These are phyloP conservation scores for Neospora caninum DNA, from an alignment of 169 alveolate genomes.

Conservation along the genomic window DNA sequence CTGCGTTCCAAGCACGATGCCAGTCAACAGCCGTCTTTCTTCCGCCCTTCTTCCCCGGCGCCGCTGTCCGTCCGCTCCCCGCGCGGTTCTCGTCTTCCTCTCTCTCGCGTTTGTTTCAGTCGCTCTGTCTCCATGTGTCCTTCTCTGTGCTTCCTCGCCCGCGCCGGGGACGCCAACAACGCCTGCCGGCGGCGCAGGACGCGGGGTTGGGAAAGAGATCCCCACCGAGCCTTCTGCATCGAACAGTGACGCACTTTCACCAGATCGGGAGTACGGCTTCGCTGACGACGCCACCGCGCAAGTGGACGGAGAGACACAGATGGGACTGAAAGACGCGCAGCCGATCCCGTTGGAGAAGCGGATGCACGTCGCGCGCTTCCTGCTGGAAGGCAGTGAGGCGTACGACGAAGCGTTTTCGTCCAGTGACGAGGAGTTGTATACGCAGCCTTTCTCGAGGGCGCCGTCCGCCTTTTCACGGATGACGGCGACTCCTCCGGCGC, in stretches of 20 bases:
- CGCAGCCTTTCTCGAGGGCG: neutral
- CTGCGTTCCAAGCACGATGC: neutral
- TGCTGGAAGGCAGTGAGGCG: neutral
- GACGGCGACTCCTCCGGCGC: neutral
- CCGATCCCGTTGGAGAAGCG: neutral
- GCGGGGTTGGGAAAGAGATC: too few relatives aligned
- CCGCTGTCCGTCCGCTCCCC: neutral
- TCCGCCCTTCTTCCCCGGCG: neutral
- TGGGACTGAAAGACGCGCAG: neutral
- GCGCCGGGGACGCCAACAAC: neutral
- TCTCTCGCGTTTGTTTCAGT: neutral
- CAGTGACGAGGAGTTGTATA: neutral
- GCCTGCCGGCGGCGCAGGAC: too few relatives aligned
- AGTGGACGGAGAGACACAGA: neutral
- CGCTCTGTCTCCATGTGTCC: neutral
- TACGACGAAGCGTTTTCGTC: neutral
- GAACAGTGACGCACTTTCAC: neutral
- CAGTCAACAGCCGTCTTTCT: neutral
- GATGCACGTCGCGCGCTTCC: neutral
- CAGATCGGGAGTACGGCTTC: neutral
- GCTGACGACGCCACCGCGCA: neutral
- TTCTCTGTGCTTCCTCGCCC: neutral
- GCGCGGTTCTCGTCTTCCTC: neutral
- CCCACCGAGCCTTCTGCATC: neutral
- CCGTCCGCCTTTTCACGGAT: neutral